Evolutionary conservation across 1,284 basidiomycete species (phyloP), one percentile per base, ranked within the genome.

Genomic region (Clitocybe nebularis): DNA sequence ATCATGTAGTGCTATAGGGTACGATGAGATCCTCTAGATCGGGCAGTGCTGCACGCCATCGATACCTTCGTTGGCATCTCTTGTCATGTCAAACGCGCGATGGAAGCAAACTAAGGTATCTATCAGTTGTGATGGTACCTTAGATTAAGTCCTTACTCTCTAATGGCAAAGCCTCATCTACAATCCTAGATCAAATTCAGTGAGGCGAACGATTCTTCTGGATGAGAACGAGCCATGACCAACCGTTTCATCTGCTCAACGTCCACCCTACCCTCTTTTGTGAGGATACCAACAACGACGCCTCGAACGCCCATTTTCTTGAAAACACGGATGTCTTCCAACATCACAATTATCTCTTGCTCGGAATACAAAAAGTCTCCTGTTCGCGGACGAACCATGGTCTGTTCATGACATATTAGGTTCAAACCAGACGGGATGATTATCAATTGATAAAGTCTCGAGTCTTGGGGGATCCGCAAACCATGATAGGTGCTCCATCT

Each of bases 71-170:
- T 64, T 58, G 9, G 72, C 62, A 56, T 85, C 71, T 35, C 61
- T 60, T 3, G 77, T 75, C 79, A 90, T 80, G 57, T 91, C 89
- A 53, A 90, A 84, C 11, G 89, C 89, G 42, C 89, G 71, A 57
- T 91, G 89, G 57, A 91, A 91, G 50, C 84, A 89, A 23, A 89
- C 88, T 89, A 39, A 11, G 23, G 14, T 23, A 30, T 37, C 32
- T 17, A 32, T 41, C 40, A 28, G 13, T 11, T 5, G 19, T 14
- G 16, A 14, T 20, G 9, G 9, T n/a, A 13, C 22, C 19, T 9
- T 16, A 22, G 22, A 42, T 19, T 23, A 35, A 36, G 26, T 22
- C 36, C 11, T 34, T 26, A 81, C 88, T 77, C 75, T 88, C 72
- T 45, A 88, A 54, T 1, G 81, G 80, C 13, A 63, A 52, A 11